A percentile compares a stretch with the other conserved stretches of the same genome.
Evolutionary conservation across 257 asterid genomes (phyloP).

Genomic region (Echites panduratus): DNA sequence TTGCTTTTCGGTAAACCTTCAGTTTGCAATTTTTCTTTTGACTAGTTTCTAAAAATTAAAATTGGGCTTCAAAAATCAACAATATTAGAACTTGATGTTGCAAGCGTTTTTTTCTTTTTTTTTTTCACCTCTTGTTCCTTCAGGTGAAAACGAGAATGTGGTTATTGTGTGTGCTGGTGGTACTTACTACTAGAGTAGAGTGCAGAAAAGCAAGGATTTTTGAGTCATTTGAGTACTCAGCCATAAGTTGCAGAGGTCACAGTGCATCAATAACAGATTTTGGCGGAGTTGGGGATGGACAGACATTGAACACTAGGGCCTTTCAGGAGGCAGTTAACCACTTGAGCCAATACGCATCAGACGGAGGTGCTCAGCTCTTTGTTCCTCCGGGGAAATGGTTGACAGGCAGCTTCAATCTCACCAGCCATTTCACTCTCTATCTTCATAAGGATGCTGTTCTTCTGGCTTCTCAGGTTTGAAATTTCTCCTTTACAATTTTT

Average conservation of each 20-base stretch:
- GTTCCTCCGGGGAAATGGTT: conserved; percentile 90
- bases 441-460: conserved; percentile 73
- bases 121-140: neutral
- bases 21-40: too few relatives aligned
- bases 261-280: conserved; percentile 69
- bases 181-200: conserved; percentile 30
- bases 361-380: conserved; percentile 69
- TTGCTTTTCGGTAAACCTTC: too few relatives aligned
- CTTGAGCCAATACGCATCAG: conserved; percentile 43
- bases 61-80: neutral
- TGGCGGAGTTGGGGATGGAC: conserved; percentile 89
- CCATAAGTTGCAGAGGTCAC: conserved; percentile 74
- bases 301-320: conserved; percentile 64
- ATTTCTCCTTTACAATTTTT: neutral
- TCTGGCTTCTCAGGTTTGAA: conserved; percentile 76
- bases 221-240: conserved; percentile 45
- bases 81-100: neutral
- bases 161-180: conserved; percentile 19
- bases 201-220: conserved; percentile 32
- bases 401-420: conserved; percentile 79
- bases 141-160: conserved; percentile 24
- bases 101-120: too few relatives aligned
- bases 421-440: conserved; percentile 85
- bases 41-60: too few relatives aligned
- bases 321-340: conserved; percentile 55